Base-by-base conservation (phyloP, 1,284 basidiomycete genomes). In the Marasmius tenuissimus region DNA sequence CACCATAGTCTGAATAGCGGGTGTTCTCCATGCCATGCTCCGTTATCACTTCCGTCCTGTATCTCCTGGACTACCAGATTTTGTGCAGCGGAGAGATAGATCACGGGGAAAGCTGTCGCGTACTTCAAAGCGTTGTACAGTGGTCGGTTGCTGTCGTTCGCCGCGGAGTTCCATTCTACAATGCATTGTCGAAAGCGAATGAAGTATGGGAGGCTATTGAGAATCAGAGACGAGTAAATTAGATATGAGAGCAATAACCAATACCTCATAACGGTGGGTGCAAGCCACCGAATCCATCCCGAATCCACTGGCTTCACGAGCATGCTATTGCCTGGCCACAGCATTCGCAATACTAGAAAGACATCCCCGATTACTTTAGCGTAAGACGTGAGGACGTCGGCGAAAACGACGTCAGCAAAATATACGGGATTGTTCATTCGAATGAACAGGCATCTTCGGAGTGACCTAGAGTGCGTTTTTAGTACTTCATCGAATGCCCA, bases 51-150 rank as follows among this genome's bases (percentile, higher is more conserved):
- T 3, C 85, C 86, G 57, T 79, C 75, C 20, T 81, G 76, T 7
- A 88, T 70, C 57, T 92, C 88, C 27, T 76, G 75, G 11, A 85
- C 79, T 14, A 92, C 86, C 38, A 85, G 78, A 61, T 89, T 83
- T 71, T 96, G 94, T 16, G 92, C 90, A 27, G 95, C 94, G 58
- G 94, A 96, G 40, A 98, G 81, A 70, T 92, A 92, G 66, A 99
- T 98, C 58, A 98, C 96, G n/a, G 97, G 97, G 73, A 99, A 97
- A 0, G 97, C 91, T 7, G 94, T 92, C 0, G 94, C 94, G 73
- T 99, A 99, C 82, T 99, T 99, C 62, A 96, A 73, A 0, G 97
- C 96, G 74, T 99, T 99, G 75, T 86, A 89, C n/a, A 98, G 78
- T 2, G 94, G 92, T 42, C 89, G 85, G 40, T 82, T 83, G 61